A percentile compares a stretch with the other conserved stretches of the same genome.
These are phyloP conservation scores for Fusarium cicatricum DNA, from an alignment of 2,329 filamentous ascomycete genomes.

Conservation along the genomic window DNA sequence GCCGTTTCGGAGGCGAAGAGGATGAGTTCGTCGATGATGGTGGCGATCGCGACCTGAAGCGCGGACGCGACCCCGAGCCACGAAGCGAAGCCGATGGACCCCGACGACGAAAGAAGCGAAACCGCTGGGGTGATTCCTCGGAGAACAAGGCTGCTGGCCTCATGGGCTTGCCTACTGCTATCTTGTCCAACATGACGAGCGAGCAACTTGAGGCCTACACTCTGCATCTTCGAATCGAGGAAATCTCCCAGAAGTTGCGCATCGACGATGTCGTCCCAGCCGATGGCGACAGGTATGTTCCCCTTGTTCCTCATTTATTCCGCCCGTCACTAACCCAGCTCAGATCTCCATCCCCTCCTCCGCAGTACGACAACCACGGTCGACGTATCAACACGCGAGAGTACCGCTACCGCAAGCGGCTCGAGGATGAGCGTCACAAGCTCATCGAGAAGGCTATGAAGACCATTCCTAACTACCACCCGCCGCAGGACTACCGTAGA, in stretches of 20 bases:
- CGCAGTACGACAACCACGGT: slow-evolving; percentile 99
- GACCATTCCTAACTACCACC: slow-evolving; percentile 99
- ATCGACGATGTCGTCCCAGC: slow-evolving; percentile 99
- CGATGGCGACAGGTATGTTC: slow-evolving; percentile 87
- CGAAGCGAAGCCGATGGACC: slow-evolving; percentile 76
- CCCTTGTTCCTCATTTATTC: neutral
- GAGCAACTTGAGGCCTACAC: slow-evolving; percentile 98
- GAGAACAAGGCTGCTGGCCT: slow-evolving; percentile 99
- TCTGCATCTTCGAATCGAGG: slow-evolving; percentile 94
- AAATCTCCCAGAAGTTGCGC: slow-evolving; percentile 98
- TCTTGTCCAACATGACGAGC: slow-evolving; percentile 96
- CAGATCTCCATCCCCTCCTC: slow-evolving; percentile 93
- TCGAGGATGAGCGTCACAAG: slow-evolving; percentile 99
- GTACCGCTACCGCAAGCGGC: slow-evolving; percentile 96
- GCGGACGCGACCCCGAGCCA: slow-evolving; percentile 90
- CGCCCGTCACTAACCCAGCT: slow-evolving; percentile 21
- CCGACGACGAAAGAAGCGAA: slow-evolving; percentile 95
- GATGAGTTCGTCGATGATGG: slow-evolving; percentile 45
- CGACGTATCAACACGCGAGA: slow-evolving; percentile 99
- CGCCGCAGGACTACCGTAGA: slow-evolving; percentile 96
- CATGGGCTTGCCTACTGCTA: slow-evolving; percentile 96
- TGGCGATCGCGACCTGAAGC: slow-evolving; percentile 69
- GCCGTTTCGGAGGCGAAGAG: slow-evolving; percentile 75
- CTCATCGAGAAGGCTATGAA: slow-evolving; percentile 99
- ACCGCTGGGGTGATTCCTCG: slow-evolving; percentile 95